Evolutionary conservation across 495 filamentous ascomycete species (phyloP).

Genomic region (Platismatia glauca): DNA sequence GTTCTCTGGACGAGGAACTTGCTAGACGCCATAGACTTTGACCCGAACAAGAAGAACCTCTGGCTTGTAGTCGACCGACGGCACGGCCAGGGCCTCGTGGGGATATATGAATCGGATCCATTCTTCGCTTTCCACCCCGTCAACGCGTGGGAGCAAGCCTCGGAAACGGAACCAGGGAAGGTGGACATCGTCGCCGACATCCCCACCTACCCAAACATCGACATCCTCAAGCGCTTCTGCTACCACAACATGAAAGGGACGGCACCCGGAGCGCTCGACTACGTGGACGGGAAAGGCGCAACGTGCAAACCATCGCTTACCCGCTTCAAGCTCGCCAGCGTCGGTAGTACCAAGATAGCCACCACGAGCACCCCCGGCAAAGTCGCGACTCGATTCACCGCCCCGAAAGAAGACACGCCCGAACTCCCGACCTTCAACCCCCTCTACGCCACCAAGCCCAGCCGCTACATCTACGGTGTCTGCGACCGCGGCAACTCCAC

Average conservation of each 20-base stretch:
- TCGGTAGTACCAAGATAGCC: conserved; percentile 23
- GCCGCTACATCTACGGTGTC: conserved; percentile 59
- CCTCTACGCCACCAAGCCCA: conserved; percentile 37
- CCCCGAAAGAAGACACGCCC: conserved; percentile 29
- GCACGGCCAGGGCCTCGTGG: conserved; percentile 45
- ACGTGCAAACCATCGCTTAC: conserved; percentile 31
- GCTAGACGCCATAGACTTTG: conserved; percentile 46
- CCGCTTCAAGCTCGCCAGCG: conserved; percentile 42
- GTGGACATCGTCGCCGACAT: conserved; percentile 51
- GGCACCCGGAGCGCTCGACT: conserved; percentile 27
- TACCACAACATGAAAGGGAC: conserved; percentile 50
- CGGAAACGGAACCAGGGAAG: conserved; percentile 29
- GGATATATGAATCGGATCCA: conserved; percentile 46
- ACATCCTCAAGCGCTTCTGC: conserved; percentile 36
- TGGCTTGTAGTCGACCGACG: conserved; percentile 65
- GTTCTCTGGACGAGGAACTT: conserved; percentile 51
- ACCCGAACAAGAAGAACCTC: conserved; percentile 39
- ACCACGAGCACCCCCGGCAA: conserved; percentile 7
- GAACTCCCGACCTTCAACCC: conserved; percentile 68
- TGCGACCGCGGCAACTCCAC: conserved; percentile 49
- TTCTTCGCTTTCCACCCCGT: conserved; percentile 71
- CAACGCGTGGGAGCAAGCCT: conserved; percentile 60
- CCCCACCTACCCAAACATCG: conserved; percentile 41
- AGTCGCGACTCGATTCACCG: conserved; percentile 32
- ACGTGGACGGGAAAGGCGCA: conserved; percentile 25